Evolutionary conservation across 1,284 basidiomycete genomes (phyloP), one percentile per base, ranked within the genome.

Genomic region (Tilletia indica): DNA sequence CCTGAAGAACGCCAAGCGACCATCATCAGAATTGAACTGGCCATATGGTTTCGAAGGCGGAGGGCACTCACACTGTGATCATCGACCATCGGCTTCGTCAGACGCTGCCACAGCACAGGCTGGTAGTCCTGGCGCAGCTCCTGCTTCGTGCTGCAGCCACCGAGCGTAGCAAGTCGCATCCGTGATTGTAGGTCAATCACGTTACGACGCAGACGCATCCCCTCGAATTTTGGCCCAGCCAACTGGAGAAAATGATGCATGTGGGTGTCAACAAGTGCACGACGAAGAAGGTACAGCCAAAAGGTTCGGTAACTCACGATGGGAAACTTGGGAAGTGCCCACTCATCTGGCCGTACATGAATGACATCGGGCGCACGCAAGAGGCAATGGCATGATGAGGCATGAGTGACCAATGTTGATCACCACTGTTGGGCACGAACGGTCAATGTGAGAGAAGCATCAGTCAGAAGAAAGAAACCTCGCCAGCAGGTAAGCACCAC

Each of bases 151-250:
- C 61, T 64, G n/a, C 61, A 64, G 19, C 61, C 61, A 1, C 93
- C 95, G 0, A 94, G 95, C 0, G 94, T 92, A 77, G 91, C 91
- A 67, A 98, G 87, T 0, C 97, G 90, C 95, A 99, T 97, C 69
- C 92, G 91, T 69, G 94, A 92, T 84, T 98, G 96, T 21, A 98
- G 89, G 75, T 99, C 97, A 36, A 90, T 89, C 25, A 98, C 87
- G 74, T 92, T 90, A 64, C 95, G 89, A 68, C 85, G 87, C 4
- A 98, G 87, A 80, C 97, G 96, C 76, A 85, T 87, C 85, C 92
- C 82, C 95, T 97, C 67, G 94, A 97, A 84, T 98, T 98, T 83
- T 98, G 93, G 12, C 96, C 96, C 8, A 99, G 89, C 94, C 94
- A 98, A 79, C 93, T 94, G 79, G 4, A 5, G 34, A 34, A 67